phyloP scores from a whole-genome alignment of 257 asterid species.

The Fraxinus pennsylvanica region DNA sequence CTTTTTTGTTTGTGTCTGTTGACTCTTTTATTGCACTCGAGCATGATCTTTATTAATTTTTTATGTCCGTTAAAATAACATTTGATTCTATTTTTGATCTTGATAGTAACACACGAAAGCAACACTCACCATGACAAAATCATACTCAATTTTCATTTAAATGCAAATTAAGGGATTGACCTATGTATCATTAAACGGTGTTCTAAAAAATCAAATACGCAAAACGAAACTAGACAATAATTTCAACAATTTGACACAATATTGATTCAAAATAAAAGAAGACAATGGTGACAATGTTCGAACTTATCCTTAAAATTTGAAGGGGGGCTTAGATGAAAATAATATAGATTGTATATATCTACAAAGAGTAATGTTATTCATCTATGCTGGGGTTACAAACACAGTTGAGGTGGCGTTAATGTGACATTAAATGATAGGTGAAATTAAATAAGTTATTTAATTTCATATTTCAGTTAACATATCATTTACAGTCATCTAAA shows the following conservation, averaged over 20 bases:
- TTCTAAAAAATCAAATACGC: too few species aligned
- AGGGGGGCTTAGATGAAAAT: neutral
- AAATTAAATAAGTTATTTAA: too few species aligned
- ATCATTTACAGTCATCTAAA: too few species aligned
- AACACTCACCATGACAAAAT: neutral
- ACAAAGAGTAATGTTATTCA: neutral
- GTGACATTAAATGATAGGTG: too few species aligned
- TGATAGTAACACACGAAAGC: neutral
- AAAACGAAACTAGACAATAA: too few species aligned
- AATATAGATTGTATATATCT: neutral
- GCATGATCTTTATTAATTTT: neutral
- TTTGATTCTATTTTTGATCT: neutral
- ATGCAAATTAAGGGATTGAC: too few species aligned
- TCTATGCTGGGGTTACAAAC: too few species aligned
- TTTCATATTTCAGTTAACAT: too few species aligned
- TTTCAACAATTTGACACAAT: constrained; percentile 7
- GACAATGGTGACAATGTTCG: constrained; percentile 28
- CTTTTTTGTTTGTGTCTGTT: neutral
- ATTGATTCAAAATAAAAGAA: constrained; percentile 20
- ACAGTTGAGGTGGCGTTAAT: too few species aligned
- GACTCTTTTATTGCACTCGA: neutral
- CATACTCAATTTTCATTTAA: too few species aligned
- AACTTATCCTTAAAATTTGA: constrained; percentile 11
- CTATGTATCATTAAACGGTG: too few species aligned
- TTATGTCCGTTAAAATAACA: neutral